Evolutionary conservation across 345 rosid species (phyloP), one percentile per base, ranked within the genome.

Genomic region (Rhodamnia argentea): DNA sequence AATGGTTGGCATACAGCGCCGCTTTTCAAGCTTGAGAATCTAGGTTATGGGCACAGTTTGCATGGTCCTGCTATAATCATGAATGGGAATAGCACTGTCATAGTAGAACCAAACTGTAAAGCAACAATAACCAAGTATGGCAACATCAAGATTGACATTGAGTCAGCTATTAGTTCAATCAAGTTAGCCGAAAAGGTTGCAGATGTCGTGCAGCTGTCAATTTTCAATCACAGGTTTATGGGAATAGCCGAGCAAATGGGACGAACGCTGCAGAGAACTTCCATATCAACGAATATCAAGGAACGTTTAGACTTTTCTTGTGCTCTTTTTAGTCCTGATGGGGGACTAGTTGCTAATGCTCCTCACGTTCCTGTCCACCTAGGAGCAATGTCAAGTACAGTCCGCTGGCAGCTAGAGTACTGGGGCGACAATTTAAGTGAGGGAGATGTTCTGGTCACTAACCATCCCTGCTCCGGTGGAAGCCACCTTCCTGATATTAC

Each of bases 211-310:
- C 99, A 95, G 86, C 93, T 97, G 23, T 97, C 99, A 52, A 96
- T 97, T 84, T 97, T 97, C 89, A 95, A 94, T 90, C 96, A 97
- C 91, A 92, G 99, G 83, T 97, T 96, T 89, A 97, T 97, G 99
- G 99, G 99, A 78, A 96, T 97, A 64, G 99, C 99, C 82, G 99
- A 97, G 84, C 99, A 97, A 88, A 97, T 97, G 99, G 99, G 99
- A 84, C 91, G 98, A 83, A 96, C 99, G 7, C 90, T 97, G 37
- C 99, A 97, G 90, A 92, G 99, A 88, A 97, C 99, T 88, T 97
- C 99, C 81, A 96, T 97, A 90, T 97, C 99, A 83, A 97, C 99
- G 27, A 96, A 95, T 89, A 97, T 97, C 89, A 95, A 97, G 87
- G 99, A 97, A 88, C 89, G 99, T 88, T 87, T 97, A 87, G 99